These are phyloP conservation scores for Apostasia shenzhenica DNA, from an alignment of 106 monocot genomes.

Conservation along the genomic window DNA sequence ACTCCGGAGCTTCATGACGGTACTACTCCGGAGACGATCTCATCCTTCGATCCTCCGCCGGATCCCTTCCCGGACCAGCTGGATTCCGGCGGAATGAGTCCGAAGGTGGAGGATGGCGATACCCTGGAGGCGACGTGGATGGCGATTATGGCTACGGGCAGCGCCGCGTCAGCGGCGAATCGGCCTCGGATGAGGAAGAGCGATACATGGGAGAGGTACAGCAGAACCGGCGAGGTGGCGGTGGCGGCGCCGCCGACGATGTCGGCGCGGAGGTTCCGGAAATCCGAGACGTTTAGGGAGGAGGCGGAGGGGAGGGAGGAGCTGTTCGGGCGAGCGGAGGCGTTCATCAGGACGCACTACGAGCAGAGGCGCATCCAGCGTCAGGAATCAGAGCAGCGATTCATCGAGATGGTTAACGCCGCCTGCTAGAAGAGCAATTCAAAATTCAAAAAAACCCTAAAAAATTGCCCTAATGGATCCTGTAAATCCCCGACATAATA, in stretches of 20 bases:
- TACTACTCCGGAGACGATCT: not conserved
- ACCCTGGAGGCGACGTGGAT: slow-evolving; percentile 18
- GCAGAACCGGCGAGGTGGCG: slow-evolving; percentile 1
- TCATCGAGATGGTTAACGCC: slow-evolving; percentile 7
- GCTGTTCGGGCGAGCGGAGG: slow-evolving; percentile 6
- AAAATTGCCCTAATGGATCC: no score
- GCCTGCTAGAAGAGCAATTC: slow-evolving; percentile 1
- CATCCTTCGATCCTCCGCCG: not conserved
- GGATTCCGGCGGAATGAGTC: not conserved
- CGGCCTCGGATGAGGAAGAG: slow-evolving; percentile 13
- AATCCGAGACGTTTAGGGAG: slow-evolving; percentile 12
- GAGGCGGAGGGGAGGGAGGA: slow-evolving; percentile 5
- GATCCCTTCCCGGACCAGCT: not conserved
- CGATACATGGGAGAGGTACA: slow-evolving; percentile 20
- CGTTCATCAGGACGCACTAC: slow-evolving; percentile 18
- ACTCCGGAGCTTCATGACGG: not conserved
- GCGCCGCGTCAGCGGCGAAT: not conserved
- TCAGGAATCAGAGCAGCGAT: slow-evolving; percentile 11
- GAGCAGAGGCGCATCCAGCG: slow-evolving; percentile 13
- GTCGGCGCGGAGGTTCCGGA: slow-evolving; percentile 6
- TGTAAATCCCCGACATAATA: no score
- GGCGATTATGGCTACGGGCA: not conserved
- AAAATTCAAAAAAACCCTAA: no score
- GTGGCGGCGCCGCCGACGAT: not conserved
- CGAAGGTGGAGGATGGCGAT: slow-evolving; percentile 14